These are phyloP conservation scores for Rhodotorula sp. DNA, from an alignment of 1,284 basidiomycete genomes.

Conservation along the genomic window DNA sequence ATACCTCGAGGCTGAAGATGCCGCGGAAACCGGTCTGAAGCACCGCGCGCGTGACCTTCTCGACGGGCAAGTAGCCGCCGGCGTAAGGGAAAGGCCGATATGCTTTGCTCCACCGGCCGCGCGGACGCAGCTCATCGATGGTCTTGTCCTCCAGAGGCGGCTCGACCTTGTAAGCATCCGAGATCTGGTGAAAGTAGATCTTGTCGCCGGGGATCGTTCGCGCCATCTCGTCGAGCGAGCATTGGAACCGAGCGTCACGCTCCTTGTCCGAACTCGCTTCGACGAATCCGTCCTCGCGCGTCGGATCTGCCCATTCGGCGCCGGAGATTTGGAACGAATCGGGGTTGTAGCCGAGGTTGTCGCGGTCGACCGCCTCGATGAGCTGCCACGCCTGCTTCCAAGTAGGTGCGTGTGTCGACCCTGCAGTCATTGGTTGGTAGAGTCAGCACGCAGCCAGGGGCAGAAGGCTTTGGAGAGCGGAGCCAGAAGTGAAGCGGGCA, in stretches of 20 bases:
- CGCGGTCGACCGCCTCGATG: constrained; percentile 28
- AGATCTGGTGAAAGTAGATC: constrained; percentile 34
- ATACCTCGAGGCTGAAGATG: constrained; percentile 33
- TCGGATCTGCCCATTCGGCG: constrained; percentile 25
- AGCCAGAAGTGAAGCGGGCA: not conserved
- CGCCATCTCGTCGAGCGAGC: constrained; percentile 29
- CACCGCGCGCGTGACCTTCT: constrained; percentile 24
- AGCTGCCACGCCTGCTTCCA: constrained; percentile 36
- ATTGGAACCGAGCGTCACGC: constrained; percentile 22
- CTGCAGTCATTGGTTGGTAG: not conserved
- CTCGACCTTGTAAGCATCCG: constrained; percentile 31
- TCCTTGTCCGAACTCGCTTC: constrained; percentile 1
- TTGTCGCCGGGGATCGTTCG: constrained; percentile 19
- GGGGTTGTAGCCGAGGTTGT: constrained; percentile 12
- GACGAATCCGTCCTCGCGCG: constrained; percentile 12
- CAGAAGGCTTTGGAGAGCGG: too few relatives aligned
- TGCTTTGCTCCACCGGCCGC: constrained; percentile 40
- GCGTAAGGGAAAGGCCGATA: constrained; percentile 38
- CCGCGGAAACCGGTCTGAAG: constrained; percentile 38
- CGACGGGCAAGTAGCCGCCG: constrained; percentile 37
- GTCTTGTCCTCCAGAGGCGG: constrained; percentile 34
- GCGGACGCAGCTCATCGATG: constrained; percentile 27
- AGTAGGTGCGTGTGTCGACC: constrained; percentile 33
- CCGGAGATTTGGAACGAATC: constrained; percentile 20
- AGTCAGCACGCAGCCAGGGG: not conserved